Evolutionary conservation across 2,329 filamentous ascomycete genomes (phyloP), one percentile per base, ranked within the genome.

Genomic region (Aspergillus neoniger): DNA sequence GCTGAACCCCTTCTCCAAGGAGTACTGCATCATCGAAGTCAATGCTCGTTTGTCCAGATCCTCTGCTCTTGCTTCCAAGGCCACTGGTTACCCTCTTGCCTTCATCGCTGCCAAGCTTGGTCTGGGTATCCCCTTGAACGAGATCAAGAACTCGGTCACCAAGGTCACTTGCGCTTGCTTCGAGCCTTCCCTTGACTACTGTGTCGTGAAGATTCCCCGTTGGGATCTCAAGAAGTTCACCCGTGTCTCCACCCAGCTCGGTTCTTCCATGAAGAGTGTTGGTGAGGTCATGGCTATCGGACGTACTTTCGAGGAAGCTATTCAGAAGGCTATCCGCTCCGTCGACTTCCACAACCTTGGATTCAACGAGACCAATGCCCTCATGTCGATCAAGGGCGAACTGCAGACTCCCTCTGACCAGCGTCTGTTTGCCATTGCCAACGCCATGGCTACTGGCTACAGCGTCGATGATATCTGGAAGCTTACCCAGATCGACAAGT

Each of bases 171-270:
- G 92, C 72, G 95, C 95, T 59, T 98, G 95, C 83, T 99, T 99
- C 76, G 95, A 99, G 81, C 95, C 95, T 23, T 98, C 95, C 14
- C 87, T 99, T 14, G 95, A 99, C 77, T 99, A 99, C 75, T 91
- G 96, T 55, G 95, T 98, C 17, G 94, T 98, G 69, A 99, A 99
- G 86, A 98, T 99, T 82, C 95, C 95, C 50, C 87, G 95, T 69
- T 99, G 95, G 95, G 95, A 99, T 80, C 80, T 99, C 73, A 98
- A 98, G 84, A 99, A 99, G 81, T 99, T 99, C 79, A 96, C 91
- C 28, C 88, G 95, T 67, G 95, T 98, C 21, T 98, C 94, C 4
- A 98, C 93, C 1, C 90, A 96, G 73, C 89, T 99, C 23, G 94
- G 93, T 30, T 98, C 95, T 3, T 96, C 94, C 12, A 99, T 99